Evolutionary conservation across 106 monocot genomes (phyloP).

Genomic region (Ottelia alismoides): DNA sequence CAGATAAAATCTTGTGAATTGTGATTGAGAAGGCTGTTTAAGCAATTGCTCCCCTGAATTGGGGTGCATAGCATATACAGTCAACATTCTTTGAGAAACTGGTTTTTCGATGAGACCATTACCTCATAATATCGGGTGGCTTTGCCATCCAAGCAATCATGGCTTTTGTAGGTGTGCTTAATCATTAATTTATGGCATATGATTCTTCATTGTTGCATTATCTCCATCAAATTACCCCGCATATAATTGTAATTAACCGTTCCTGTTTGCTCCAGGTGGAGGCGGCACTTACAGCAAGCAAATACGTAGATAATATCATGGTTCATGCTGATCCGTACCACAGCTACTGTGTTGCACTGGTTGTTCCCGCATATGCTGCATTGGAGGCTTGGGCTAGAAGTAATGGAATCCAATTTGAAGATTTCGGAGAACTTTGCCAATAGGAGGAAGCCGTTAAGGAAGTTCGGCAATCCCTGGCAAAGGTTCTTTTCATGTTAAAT

Average conservation of each 20-base stretch:
- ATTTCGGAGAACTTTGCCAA: constrained; percentile 30
- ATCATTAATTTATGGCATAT: background rate
- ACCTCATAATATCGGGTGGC: no score
- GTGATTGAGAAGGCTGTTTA: background rate
- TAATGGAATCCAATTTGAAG: constrained; percentile 12
- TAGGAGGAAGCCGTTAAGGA: constrained; percentile 22
- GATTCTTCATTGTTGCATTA: background rate
- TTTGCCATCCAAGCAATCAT: no score
- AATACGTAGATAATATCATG: constrained; percentile 43
- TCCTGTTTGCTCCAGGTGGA: constrained; percentile 23
- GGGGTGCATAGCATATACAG: no score
- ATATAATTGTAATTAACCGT: no score
- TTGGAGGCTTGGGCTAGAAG: constrained; percentile 36
- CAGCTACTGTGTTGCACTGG: constrained; percentile 43
- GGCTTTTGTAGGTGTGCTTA: background rate
- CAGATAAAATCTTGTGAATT: background rate
- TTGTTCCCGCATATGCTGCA: constrained; percentile 18
- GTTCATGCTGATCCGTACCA: constrained; percentile 36
- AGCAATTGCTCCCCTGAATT: no score
- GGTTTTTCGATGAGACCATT: no score
- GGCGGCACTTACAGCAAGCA: constrained; percentile 25
- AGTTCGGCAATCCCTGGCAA: constrained; percentile 32
- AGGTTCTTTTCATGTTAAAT: constrained; percentile 9
- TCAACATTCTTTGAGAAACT: no score
- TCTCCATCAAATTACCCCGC: no score